These are phyloP conservation scores for Kwoniella sp. DNA, from an alignment of 768 basidiomycete genomes.

Conservation along the genomic window DNA sequence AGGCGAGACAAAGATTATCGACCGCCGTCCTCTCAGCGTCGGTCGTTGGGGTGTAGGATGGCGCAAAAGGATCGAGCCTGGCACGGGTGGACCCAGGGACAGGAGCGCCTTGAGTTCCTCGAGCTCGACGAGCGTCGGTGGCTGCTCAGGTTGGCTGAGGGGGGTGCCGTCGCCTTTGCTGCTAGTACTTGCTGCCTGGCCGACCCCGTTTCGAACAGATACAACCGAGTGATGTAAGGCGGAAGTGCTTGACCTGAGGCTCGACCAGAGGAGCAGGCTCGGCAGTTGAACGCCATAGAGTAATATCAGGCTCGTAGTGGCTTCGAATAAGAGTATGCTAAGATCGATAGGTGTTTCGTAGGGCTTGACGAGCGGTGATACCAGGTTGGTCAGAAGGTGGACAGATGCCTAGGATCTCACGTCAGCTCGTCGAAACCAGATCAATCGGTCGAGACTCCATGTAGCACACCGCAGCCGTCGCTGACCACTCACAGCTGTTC, in stretches of 20 bases:
- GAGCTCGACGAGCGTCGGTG: neutral
- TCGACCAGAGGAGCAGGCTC: neutral
- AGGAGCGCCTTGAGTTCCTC: neutral
- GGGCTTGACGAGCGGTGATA: constrained; percentile 16
- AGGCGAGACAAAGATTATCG: constrained; percentile 1
- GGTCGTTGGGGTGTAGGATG: constrained; percentile 5
- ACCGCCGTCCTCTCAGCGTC: neutral
- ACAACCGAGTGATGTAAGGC: neutral
- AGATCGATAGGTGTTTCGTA: constrained; percentile 42
- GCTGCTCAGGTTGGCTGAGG: neutral
- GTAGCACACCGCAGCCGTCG: too few relatives aligned
- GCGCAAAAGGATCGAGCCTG: constrained; percentile 6
- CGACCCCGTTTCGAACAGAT: neutral
- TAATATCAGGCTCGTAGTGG: constrained; percentile 12
- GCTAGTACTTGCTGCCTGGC: neutral
- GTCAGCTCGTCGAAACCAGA: constrained; percentile 1
- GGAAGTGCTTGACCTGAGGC: neutral
- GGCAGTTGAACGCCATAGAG: constrained; percentile 21
- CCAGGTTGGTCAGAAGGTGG: constrained; percentile 15
- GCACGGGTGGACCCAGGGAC: constrained; percentile 2
- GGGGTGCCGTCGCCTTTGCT: neutral
- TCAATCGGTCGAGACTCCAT: too few relatives aligned
- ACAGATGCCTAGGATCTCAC: constrained; percentile 19
- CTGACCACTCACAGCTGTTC: constrained; percentile 27
- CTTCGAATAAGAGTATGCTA: constrained; percentile 26